Evolutionary conservation across 441 rosid species (phyloP).

Genomic region (Populus hybrid): DNA sequence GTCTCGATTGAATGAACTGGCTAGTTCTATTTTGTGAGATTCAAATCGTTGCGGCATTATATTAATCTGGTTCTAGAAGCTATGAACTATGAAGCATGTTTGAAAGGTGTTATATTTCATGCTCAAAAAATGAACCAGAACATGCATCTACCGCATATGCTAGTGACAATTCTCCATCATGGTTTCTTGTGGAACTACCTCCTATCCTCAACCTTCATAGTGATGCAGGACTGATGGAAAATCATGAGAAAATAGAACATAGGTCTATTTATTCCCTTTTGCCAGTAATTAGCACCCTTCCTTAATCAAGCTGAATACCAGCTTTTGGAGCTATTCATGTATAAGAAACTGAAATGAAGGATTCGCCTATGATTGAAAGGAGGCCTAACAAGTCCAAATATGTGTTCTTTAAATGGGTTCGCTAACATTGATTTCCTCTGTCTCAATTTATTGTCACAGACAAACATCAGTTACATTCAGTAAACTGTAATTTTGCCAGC

Average conservation of each 20-base stretch:
- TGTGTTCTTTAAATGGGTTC: not conserved
- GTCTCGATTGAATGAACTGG: conserved; percentile 1
- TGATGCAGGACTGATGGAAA: not conserved
- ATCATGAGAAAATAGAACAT: not conserved
- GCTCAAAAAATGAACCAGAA: not conserved
- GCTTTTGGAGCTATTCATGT: not conserved
- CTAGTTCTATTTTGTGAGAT: not conserved
- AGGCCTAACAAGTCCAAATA: not conserved
- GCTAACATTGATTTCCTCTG: not conserved
- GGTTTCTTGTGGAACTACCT: not conserved
- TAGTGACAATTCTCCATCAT: not conserved
- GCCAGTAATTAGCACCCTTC: not conserved
- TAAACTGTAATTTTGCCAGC: not conserved
- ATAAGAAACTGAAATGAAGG: not conserved
- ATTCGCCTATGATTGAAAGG: not conserved
- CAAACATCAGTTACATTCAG: not conserved
- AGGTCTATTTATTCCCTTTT: not conserved
- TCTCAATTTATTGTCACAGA: not conserved
- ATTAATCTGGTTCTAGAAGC: not conserved
- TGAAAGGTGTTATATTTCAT: not conserved
- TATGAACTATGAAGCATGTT: not conserved
- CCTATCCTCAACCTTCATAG: not conserved
- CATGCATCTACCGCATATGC: not conserved
- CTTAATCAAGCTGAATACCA: not conserved
- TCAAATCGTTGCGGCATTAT: not conserved